Evolutionary conservation across 768 basidiomycete genomes (phyloP).

Genomic region (Hypsizygus marmoreus): DNA sequence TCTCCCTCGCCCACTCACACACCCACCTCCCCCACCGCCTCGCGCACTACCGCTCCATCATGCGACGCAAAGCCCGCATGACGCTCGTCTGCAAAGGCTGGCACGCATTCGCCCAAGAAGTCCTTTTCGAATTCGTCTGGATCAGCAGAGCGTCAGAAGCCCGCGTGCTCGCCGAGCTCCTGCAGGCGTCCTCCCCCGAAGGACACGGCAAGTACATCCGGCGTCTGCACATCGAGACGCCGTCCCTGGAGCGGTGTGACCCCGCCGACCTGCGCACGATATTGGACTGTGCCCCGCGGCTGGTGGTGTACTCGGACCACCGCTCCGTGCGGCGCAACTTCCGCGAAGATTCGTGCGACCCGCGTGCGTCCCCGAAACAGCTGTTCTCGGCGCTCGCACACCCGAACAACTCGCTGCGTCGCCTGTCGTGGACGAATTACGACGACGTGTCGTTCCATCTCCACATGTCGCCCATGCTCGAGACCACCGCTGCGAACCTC

Average conservation of each 20-base stretch:
- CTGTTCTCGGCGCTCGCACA: conserved; percentile 61
- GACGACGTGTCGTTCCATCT: conserved; percentile 59
- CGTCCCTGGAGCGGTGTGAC: conserved; percentile 60
- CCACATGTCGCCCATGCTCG: conserved; percentile 55
- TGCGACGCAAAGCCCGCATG: conserved; percentile 52
- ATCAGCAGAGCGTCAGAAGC: conserved; percentile 57
- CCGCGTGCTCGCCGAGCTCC: conserved; percentile 37
- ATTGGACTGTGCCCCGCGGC: conserved; percentile 60
- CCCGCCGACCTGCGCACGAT: conserved; percentile 70
- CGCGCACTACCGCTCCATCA: conserved; percentile 45
- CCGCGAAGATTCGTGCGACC: conserved; percentile 44
- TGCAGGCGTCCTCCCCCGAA: conserved; percentile 36
- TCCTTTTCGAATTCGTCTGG: conserved; percentile 73
- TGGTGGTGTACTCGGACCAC: conserved; percentile 65
- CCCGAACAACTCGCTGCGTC: conserved; percentile 52
- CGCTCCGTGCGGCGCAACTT: conserved; percentile 61
- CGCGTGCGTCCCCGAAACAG: conserved; percentile 52
- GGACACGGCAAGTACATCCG: conserved; percentile 53
- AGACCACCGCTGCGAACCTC: conserved; percentile 51
- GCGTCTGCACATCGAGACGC: conserved; percentile 72
- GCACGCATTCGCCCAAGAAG: conserved; percentile 53
- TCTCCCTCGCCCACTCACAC: conserved; percentile 44
- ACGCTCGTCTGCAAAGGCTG: conserved; percentile 59
- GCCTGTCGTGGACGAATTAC: conserved; percentile 74
- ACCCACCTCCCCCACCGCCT: conserved; percentile 36